A percentile compares a stretch with the other conserved stretches of the same genome.
Conservation (phyloP, 2,329 filamentous ascomycete genomes). For the Hymenotorrendiella dingleyae region DNA sequence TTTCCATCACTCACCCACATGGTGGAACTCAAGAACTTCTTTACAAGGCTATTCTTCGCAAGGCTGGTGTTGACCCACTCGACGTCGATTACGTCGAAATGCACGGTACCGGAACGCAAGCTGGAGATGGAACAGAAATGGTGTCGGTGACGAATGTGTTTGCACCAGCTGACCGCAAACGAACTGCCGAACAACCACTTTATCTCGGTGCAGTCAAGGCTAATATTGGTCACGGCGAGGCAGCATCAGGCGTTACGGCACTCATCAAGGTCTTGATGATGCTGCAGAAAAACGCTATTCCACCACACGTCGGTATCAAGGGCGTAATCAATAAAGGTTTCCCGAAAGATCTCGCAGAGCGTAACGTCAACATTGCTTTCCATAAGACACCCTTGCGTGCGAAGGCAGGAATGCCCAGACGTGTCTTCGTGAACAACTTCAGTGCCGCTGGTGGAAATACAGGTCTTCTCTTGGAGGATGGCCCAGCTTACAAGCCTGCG, state of each 20-base stretch:
- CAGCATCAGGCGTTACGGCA: constrained; percentile 30
- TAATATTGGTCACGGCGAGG: constrained; percentile 33
- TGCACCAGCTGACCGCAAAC: constrained; percentile 44
- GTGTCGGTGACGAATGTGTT: constrained; percentile 64
- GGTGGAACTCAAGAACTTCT: constrained; percentile 69
- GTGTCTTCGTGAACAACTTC: constrained; percentile 42
- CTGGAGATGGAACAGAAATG: constrained; percentile 79
- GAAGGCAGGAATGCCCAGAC: constrained; percentile 28
- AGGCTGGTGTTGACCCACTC: constrained; percentile 67
- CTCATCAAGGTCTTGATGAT: constrained; percentile 32
- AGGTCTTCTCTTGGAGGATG: constrained; percentile 28
- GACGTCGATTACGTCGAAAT: constrained; percentile 83
- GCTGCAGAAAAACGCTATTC: constrained; percentile 28
- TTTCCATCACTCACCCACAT: constrained; percentile 75
- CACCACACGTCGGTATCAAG: constrained; percentile 29
- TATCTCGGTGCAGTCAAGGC: constrained; percentile 35
- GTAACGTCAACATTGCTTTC: constrained; percentile 28
- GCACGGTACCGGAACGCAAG: constrained; percentile 85
- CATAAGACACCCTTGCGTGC: constrained; percentile 31
- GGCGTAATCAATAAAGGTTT: constrained; percentile 32
- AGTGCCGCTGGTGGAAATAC: constrained; percentile 32
- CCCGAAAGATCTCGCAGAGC: constrained; percentile 33
- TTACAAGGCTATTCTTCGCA: constrained; percentile 63
- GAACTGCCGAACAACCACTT: constrained; percentile 44
- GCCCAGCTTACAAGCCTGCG: constrained; percentile 28